Base-by-base conservation (phyloP, 2,329 filamentous ascomycete species). In the Macrophomina pseudophaseolina region DNA sequence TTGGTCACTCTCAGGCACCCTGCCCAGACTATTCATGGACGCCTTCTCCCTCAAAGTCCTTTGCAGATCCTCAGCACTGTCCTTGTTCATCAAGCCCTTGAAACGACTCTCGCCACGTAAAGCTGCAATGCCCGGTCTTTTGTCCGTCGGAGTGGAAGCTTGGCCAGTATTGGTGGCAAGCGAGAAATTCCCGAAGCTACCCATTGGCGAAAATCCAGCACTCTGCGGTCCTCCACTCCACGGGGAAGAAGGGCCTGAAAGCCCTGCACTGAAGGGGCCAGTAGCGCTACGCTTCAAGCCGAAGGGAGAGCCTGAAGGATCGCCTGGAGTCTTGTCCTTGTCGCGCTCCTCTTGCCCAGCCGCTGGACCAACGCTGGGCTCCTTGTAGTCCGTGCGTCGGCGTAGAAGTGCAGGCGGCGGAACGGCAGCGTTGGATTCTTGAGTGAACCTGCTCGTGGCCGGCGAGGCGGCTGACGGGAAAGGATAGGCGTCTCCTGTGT, bases 141-240 rank as follows among this genome's bases (percentile, higher is more conserved):
- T 97, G 65, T 97, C 92, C 4, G 85, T 82, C 7, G 83, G 79
- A 35, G 87, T 83, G 6, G 85, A 80, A 18, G 86, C 82, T 40
- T 85, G 83, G 35, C 83, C 80, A 3, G 86, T 79, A 56, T 81
- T 79, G 44, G 76, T 79, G 12, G 80, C 81, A 63, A 96, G 78
- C n/a, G 91, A 90, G 78, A 98, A 98, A 73, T 89, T 95, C 11
- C 94, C 94, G 79, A 99, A 99, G 28, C 90, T 90, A 40, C 94
- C 93, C 84, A 94, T 91, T 1, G 89, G 87, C 6, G 89, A 86
- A 71, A 91, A 88, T 12, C 87, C 86, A 51, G 89, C 85, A 59
- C 83, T 84, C 65, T 87, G 86, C 28, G 87, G 84, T 14, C 86
- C 84, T 35, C 85, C 80, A 28, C 85, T 82, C 86, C 87, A 90